Percentiles rank a stretch among this genome's conserved stretches.
Evolutionary conservation across 1,284 basidiomycete species (phyloP).

Genomic region (Inonotus obliquus): DNA sequence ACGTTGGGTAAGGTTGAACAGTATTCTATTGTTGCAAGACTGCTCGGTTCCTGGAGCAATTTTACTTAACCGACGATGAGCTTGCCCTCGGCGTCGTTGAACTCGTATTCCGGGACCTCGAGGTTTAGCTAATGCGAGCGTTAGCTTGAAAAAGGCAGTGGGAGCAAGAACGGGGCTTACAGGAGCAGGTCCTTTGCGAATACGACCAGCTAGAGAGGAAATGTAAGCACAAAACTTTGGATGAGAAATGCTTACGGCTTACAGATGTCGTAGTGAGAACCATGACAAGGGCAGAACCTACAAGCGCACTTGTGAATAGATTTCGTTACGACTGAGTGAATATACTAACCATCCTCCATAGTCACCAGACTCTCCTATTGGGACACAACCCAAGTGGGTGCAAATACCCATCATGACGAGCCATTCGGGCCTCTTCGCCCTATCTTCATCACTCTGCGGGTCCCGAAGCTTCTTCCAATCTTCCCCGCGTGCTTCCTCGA

Average conservation of each 20-base stretch:
- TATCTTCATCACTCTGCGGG: constrained; percentile 85
- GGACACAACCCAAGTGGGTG: constrained; percentile 99
- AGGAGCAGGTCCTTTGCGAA: constrained; percentile 92
- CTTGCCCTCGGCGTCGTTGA: constrained; percentile 87
- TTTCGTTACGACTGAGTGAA: not conserved
- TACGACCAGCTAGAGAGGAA: constrained; percentile 69
- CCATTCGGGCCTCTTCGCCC: constrained; percentile 97
- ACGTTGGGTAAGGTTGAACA: not conserved
- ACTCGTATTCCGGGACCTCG: constrained; percentile 84
- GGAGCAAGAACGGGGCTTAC: constrained; percentile 39
- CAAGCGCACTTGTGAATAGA: constrained; percentile 20
- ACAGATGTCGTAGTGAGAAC: constrained; percentile 97
- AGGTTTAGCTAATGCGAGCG: constrained; percentile 72
- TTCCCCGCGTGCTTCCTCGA: constrained; percentile 85
- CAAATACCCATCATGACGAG: constrained; percentile 96
- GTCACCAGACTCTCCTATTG: constrained; percentile 97
- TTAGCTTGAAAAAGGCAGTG: constrained; percentile 12
- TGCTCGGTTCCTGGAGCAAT: not conserved
- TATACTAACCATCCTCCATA: constrained; percentile 86
- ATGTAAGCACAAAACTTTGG: constrained; percentile 17
- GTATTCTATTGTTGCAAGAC: not conserved
- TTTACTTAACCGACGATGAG: constrained; percentile 79
- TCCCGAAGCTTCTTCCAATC: constrained; percentile 91
- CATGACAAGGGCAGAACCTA: constrained; percentile 96
- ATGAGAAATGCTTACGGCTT: constrained; percentile 25